These are phyloP conservation scores for Aspergillus neotritici DNA, from an alignment of 2,329 filamentous ascomycete species.

Conservation along the genomic window DNA sequence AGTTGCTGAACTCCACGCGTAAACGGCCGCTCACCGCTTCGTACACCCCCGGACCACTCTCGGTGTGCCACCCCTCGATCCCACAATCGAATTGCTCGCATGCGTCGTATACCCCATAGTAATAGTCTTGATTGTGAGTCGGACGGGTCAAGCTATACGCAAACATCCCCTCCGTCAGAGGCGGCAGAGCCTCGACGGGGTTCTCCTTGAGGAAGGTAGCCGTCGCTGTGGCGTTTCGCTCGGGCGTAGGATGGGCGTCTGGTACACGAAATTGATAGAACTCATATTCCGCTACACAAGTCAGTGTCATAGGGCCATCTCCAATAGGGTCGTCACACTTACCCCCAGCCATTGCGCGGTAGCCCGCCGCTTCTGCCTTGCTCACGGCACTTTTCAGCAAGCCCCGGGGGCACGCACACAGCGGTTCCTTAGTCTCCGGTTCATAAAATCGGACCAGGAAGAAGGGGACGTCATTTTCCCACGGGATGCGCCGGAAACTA, in stretches of 20 bases:
- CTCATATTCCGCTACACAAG: constrained; percentile 75
- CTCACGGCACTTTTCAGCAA: constrained; percentile 63
- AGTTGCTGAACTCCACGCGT: neutral
- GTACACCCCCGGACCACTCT: constrained; percentile 88
- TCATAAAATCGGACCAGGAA: constrained; percentile 80
- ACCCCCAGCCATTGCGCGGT: constrained; percentile 86
- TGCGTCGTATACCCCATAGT: constrained; percentile 77
- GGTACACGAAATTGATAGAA: constrained; percentile 87
- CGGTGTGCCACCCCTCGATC: constrained; percentile 93
- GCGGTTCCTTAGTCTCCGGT: constrained; percentile 64
- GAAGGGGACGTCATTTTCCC: constrained; percentile 82
- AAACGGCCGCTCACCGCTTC: constrained; percentile 60
- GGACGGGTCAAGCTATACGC: constrained; percentile 85
- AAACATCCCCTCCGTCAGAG: constrained; percentile 90
- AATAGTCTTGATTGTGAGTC: constrained; percentile 87
- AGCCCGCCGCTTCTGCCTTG: constrained; percentile 63
- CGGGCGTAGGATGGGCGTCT: constrained; percentile 39
- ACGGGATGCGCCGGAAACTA: constrained; percentile 78
- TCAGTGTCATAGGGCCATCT: constrained; percentile 7
- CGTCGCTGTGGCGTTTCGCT: constrained; percentile 62
- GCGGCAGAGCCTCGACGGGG: constrained; percentile 65
- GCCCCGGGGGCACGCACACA: constrained; percentile 74
- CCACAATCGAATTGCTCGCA: constrained; percentile 72
- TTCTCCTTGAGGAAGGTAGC: constrained; percentile 70
- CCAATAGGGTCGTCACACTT: constrained; percentile 28